Conservation (phyloP, 2,329 filamentous ascomycete species). For the Botrytis porri region DNA sequence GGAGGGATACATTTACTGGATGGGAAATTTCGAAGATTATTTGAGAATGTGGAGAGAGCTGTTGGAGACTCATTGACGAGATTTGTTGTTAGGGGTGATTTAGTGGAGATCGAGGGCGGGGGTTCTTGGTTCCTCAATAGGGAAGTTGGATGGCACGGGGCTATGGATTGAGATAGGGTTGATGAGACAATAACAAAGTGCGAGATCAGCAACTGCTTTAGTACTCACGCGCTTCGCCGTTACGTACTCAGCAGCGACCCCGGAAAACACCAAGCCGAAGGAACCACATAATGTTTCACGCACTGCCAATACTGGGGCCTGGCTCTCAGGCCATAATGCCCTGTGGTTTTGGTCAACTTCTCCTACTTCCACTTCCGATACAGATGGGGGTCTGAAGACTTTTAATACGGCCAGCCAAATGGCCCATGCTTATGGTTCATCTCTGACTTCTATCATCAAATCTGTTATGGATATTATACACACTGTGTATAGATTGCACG, state of each 20-base stretch:
- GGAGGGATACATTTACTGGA: conserved; percentile 47
- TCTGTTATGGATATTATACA: too few relatives aligned
- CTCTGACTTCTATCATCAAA: neutral
- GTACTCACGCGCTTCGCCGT: neutral
- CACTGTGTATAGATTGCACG: too few relatives aligned
- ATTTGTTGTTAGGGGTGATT: conserved; percentile 47
- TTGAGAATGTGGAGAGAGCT: conserved; percentile 42
- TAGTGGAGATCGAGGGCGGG: conserved; percentile 24
- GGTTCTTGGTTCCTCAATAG: conserved; percentile 24
- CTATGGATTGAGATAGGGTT: neutral
- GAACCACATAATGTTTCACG: conserved; percentile 63
- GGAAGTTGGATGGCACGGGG: conserved; percentile 9
- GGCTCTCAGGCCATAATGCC: conserved; percentile 69
- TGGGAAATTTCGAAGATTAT: conserved; percentile 46
- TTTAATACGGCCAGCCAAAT: conserved; percentile 50
- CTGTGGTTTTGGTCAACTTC: conserved; percentile 80
- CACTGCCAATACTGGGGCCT: conserved; percentile 65
- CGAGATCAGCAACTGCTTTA: too few relatives aligned
- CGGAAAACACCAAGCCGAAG: neutral
- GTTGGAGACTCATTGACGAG: conserved; percentile 41
- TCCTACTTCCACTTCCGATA: conserved; percentile 75
- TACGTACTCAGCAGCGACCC: neutral
- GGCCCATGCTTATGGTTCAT: neutral
- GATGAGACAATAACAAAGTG: neutral
- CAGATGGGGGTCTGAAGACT: conserved; percentile 77